Evolutionary conservation across 192 early-diverging fungal genomes (phyloP).

Genomic region (Linnemannia zychae): DNA sequence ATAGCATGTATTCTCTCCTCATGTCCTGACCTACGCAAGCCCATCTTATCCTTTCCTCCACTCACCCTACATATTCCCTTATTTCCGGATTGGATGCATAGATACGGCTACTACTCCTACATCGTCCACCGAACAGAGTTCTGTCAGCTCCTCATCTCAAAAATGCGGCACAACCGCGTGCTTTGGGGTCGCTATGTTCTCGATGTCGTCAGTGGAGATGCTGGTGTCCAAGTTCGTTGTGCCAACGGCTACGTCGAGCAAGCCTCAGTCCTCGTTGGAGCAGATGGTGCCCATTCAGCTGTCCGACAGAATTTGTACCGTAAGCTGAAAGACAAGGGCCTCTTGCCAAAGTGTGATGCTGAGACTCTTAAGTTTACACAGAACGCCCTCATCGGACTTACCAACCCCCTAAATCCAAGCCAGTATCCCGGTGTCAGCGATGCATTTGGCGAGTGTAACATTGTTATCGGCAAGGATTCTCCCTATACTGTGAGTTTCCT

Average conservation of each 20-base stretch:
- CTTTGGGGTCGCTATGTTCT: conserved; percentile 14
- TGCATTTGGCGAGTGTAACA: conserved; percentile 12
- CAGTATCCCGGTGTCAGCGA: conserved; percentile 4
- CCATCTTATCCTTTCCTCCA: not conserved
- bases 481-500: conserved; percentile 15
- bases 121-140: conserved; percentile 18
- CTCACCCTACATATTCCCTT: not conserved
- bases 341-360: conserved; percentile 10
- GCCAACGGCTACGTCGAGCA: conserved; percentile 16
- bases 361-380: conserved; percentile 20
- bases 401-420: conserved; percentile 6
- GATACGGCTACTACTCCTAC: conserved; percentile 13
- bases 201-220: conserved; percentile 16
- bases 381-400: conserved; percentile 21
- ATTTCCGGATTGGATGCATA: not conserved
- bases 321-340: conserved; percentile 1
- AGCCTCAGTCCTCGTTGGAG: conserved; percentile 33
- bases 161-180: conserved; percentile 1
- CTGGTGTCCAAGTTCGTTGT: conserved; percentile 13
- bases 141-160: conserved; percentile 1
- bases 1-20: not conserved
- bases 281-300: conserved; percentile 33
- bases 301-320: conserved; percentile 28
- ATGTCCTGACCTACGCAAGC: not conserved
- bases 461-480: conserved; percentile 25